Evolutionary conservation across 2,329 filamentous ascomycete species (phyloP), one percentile per base, ranked within the genome.

Genomic region (Colletotrichum australisinense): DNA sequence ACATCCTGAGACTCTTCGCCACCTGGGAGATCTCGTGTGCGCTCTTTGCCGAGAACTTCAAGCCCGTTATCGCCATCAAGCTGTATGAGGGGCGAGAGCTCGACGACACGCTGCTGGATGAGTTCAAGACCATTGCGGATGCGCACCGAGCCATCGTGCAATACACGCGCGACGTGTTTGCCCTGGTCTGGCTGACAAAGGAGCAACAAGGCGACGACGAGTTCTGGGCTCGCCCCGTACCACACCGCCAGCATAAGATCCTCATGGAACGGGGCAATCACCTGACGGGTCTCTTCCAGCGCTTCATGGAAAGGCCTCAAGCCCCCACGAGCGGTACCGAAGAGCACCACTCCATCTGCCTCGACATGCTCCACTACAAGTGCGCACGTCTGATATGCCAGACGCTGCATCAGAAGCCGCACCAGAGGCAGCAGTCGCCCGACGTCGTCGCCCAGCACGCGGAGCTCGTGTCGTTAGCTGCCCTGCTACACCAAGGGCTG

Each of bases 101-200:
- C 26, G 70, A 76, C 26, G 71, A 70, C 16, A 67, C 57, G 14
- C 67, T 69, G 1, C 65, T 66, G 19, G 65, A 60, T 7, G 67
- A 70, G n/a, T 74, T 77, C 14, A 26, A 53, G 7, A 69, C 76
- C 3, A 59, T 77, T 19, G 73, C 74, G 14, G 67, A 75, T 14
- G 73, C 76, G 4, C 72, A 75, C 22, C 76, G 76, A 12, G 58
- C 57, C 11, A 74, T 76, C 12, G 77, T 78, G n/a, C 73, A 74
- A 35, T 75, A 77, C 53, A 76, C 74, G n/a, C 76, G 76, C n/a
- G 76, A 78, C 22, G 67, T 76, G 24, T 75, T 73, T 35, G 77
- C 77, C 16, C 73, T 78, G 42, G 38, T 60, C 26, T 78, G 76
- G 75, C 24, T 72, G 52, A 75, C 72, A 53, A 69, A 66, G 19